Evolutionary conservation across 2,329 filamentous ascomycete species (phyloP), one percentile per base, ranked within the genome.

Genomic region (Fusarium compactum): DNA sequence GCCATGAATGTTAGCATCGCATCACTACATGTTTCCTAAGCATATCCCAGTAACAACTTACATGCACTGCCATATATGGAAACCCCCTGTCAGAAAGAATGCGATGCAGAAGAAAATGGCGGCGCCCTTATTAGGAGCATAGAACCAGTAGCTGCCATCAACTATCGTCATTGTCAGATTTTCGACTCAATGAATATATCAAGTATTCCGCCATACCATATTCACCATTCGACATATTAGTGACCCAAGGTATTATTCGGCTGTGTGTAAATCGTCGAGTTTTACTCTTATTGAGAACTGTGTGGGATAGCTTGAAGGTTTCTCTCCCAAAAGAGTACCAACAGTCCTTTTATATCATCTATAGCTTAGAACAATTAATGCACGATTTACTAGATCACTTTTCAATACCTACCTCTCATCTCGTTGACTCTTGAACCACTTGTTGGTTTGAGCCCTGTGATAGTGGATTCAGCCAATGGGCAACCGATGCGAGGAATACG

Each of bases 101-200:
- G 79, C 80, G 7, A 82, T 48, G 11, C 81, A 76, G 64, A 86
- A 85, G 77, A 86, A 84, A 32, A 85, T 76, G 5, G 84, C 80
- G 0, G 83, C 85, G 2, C 80, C 82, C 69, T 83, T 83, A 60
- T 85, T 85, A 0, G 84, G 82, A 11, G 80, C 82, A 62, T 83
- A 85, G 71, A 84, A 82, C 78, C 80, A 86, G 38, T 81, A 78
- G 62, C 82, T 86, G 1, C 78, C 80, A 2, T 78, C 71, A 38
- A 84, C 82, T 83, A 58, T 29, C 8, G 38, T 22, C 7, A 29
- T 43, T 54, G 58, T 65, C 24, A 60, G 46, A 41, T 41, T 14
- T 27, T n/a, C 18, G 8, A 9, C 32, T 3, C 8, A 32, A 11
- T 18, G 22, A 38, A 27, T 6, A 27, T 16, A 25, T 8, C 8